Conservation (phyloP, 1,284 basidiomycete species). For the Cryptococcus neoformans region DNA sequence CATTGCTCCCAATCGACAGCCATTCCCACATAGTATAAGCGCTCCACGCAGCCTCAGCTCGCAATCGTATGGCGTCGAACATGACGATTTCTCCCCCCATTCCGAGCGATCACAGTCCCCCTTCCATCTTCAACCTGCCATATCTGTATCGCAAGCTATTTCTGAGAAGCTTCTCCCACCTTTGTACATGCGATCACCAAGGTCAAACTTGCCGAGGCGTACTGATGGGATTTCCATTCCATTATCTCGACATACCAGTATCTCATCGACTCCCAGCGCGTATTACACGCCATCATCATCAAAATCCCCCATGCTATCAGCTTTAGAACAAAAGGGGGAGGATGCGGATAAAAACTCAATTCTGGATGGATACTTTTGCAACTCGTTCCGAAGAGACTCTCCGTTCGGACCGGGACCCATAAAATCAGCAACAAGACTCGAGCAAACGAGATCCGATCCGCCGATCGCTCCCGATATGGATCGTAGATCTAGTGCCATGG, state of each 20-base stretch:
- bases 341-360: too few species aligned
- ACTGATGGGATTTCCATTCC: neutral
- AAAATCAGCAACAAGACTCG: too few species aligned
- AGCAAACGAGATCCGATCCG: too few species aligned
- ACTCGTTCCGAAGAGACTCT: too few species aligned
- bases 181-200: constrained; percentile 7
- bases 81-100: neutral
- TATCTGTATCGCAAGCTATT: constrained; percentile 12
- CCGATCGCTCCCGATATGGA: too few species aligned
- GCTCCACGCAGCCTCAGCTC: neutral
- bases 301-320: neutral
- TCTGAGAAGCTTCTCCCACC: constrained; percentile 6
- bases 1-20: neutral
- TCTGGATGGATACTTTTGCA: too few species aligned
- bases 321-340: too few species aligned
- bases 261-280: too few species aligned
- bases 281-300: neutral
- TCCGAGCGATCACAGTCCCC: neutral
- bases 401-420: too few species aligned
- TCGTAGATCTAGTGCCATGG: neutral
- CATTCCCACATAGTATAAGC: constrained; percentile 1
- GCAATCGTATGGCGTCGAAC: neutral
- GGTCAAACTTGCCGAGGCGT: neutral
- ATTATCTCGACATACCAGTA: neutral
- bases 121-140: constrained; percentile 1